Conservation (phyloP, 129 eudicot species). For the Escallonia rubra region DNA sequence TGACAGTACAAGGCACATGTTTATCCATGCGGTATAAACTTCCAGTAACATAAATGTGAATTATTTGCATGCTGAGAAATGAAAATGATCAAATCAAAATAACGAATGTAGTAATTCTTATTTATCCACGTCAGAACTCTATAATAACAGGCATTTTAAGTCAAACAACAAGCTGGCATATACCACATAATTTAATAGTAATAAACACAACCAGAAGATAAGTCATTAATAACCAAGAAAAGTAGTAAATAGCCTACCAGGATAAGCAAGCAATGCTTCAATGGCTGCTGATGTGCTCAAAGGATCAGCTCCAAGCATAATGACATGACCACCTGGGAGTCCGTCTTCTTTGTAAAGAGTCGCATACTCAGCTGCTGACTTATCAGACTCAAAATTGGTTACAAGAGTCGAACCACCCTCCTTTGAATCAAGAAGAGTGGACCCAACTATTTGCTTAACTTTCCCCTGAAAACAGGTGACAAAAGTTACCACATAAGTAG, state of each 20-base stretch:
- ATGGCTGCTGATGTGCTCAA: constrained; percentile 80
- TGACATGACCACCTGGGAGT: constrained; percentile 90
- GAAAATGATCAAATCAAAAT: background rate
- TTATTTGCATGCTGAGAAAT: background rate
- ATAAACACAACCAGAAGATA: background rate
- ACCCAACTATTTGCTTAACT: constrained; percentile 98
- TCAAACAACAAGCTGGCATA: background rate
- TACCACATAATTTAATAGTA: background rate
- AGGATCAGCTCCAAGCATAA: constrained; percentile 98
- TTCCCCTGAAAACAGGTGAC: constrained; percentile 53
- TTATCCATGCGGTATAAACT: background rate
- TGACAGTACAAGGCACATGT: no score
- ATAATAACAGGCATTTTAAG: background rate
- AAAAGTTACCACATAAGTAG: background rate
- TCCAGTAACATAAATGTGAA: background rate
- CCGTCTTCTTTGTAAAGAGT: constrained; percentile 72
- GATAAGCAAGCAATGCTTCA: constrained; percentile 87
- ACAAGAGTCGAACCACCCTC: constrained; percentile 54
- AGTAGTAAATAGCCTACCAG: constrained; percentile 43
- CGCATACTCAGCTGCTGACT: constrained; percentile 88
- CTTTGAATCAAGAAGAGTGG: constrained; percentile 75
- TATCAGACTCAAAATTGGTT: constrained; percentile 89
- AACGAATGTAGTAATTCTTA: background rate
- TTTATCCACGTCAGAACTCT: background rate
- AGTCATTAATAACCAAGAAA: background rate